Percentiles rank a stretch among this genome's conserved stretches.
Evolutionary conservation across 495 filamentous ascomycete species (phyloP).

Genomic region (Penicillium bovifimosum): DNA sequence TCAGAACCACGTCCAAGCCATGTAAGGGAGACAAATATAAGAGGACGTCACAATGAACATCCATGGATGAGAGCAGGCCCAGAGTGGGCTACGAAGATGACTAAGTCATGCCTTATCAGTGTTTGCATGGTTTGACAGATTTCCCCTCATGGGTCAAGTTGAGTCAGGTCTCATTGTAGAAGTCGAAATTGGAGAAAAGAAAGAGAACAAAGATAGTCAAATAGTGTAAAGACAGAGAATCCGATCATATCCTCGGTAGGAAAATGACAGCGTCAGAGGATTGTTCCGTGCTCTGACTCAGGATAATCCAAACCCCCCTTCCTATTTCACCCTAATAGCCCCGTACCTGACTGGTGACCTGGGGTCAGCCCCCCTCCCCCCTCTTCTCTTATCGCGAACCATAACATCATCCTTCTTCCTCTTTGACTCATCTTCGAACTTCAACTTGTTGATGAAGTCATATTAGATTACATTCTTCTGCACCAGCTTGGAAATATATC

Average conservation of each 20-base stretch:
- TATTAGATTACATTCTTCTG: not conserved
- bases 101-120: slow-evolving; percentile 5
- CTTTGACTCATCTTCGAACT: slow-evolving; percentile 7
- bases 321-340: not conserved
- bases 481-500: not conserved
- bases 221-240: not conserved
- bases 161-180: slow-evolving; percentile 1
- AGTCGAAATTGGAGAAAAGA: slow-evolving; percentile 1
- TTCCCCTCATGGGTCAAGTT: not conserved
- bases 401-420: slow-evolving; percentile 9
- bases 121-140: not conserved
- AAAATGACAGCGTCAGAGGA: slow-evolving; percentile 19
- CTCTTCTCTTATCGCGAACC: slow-evolving; percentile 8
- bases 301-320: not conserved
- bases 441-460: slow-evolving; percentile 7
- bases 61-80: too few relatives aligned
- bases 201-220: not conserved
- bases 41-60: not conserved
- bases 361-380: slow-evolving; percentile 7
- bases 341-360: slow-evolving; percentile 11
- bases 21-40: not conserved
- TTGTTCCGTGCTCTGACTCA: slow-evolving; percentile 6
- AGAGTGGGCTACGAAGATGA: not conserved
- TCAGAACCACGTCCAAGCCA: not conserved
- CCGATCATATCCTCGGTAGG: not conserved